Conservation (phyloP, 305 asterid genomes). For the Nicotiana rustica region DNA sequence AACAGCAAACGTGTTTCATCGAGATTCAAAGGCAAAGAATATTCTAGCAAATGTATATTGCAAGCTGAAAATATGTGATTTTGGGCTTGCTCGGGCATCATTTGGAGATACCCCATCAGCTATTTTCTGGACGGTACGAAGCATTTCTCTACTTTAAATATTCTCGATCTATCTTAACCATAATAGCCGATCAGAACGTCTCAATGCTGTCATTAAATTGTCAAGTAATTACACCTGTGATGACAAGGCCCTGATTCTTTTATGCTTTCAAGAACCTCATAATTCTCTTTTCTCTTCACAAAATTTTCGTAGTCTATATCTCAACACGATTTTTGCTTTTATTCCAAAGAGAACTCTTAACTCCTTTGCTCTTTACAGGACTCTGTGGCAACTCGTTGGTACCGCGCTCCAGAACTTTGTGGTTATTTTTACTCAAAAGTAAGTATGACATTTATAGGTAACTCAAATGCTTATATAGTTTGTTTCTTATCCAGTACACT, state of each 20-base stretch:
- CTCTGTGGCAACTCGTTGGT: slow-evolving; percentile 99
- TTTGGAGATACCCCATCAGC: slow-evolving; percentile 93
- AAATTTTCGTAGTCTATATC: background rate
- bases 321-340: slow-evolving; percentile 23
- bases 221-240: slow-evolving; percentile 19
- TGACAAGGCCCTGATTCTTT: background rate
- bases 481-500: background rate
- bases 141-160: slow-evolving; percentile 14
- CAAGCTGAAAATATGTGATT: slow-evolving; percentile 94
- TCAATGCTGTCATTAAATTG: background rate
- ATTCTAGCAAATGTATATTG: slow-evolving; percentile 97
- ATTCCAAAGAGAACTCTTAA: slow-evolving; percentile 19
- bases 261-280: background rate
- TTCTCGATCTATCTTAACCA: background rate
- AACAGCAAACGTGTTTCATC: slow-evolving; percentile 91
- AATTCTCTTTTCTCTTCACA: background rate
- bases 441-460: slow-evolving; percentile 43
- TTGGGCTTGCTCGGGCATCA: slow-evolving; percentile 95
- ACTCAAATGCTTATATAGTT: background rate
- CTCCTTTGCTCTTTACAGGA: slow-evolving; percentile 60
- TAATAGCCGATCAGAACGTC: background rate
- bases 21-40: slow-evolving; percentile 93
- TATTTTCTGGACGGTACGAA: slow-evolving; percentile 95
- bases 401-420: slow-evolving; percentile 98
- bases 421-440: slow-evolving; percentile 96